These are phyloP conservation scores for Acacia confusa DNA, from an alignment of 306 rosid genomes.

Conservation along the genomic window DNA sequence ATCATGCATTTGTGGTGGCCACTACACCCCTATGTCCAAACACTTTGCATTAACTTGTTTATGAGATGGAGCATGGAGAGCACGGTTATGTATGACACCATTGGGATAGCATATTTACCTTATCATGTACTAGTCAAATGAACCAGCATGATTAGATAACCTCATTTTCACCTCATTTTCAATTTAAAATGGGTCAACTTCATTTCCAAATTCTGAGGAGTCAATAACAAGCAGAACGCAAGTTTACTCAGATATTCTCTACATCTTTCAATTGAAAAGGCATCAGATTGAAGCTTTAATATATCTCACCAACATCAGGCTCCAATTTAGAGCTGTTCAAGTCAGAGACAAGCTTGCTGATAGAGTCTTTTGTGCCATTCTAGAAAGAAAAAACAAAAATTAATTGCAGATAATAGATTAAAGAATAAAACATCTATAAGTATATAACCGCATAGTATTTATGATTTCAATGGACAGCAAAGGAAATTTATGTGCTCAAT, in stretches of 20 bases:
- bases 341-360: conserved; percentile 89
- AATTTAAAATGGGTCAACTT: neutral
- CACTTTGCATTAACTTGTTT: conserved; percentile 2
- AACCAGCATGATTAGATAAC: conserved; percentile 11
- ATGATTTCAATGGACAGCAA: neutral
- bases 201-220: conserved; percentile 19
- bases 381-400: conserved; percentile 27
- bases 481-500: neutral
- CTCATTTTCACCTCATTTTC: conserved; percentile 10
- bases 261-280: conserved; percentile 4
- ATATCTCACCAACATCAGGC: conserved; percentile 88
- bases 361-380: conserved; percentile 94
- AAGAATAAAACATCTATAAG: neutral
- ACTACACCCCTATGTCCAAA: conserved; percentile 16
- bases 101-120: conserved; percentile 7
- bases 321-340: conserved; percentile 83
- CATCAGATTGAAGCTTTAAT: conserved; percentile 10
- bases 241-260: neutral
- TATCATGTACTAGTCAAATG: neutral
- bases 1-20: conserved; percentile 8
- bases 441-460: neutral
- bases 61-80: neutral
- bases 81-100: conserved; percentile 9
- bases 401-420: neutral
- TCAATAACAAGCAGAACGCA: neutral